Conservation (phyloP, 108 stramenopile genomes). For the Stephanodiscus minutulus region DNA sequence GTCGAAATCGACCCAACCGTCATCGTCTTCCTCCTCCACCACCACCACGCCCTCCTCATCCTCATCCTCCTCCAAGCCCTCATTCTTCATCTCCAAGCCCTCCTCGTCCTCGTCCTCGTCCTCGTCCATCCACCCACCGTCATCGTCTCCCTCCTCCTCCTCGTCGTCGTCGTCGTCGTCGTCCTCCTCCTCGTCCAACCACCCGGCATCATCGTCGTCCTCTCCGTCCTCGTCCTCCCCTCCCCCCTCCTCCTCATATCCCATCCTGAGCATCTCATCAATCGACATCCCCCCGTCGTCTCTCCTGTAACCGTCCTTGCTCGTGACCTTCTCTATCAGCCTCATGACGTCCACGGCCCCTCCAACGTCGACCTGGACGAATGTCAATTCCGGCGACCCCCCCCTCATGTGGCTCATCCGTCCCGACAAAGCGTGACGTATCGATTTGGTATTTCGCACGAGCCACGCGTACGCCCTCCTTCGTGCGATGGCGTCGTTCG, state of each 20-base stretch:
- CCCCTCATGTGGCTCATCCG: constrained; percentile 85
- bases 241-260: constrained; percentile 62
- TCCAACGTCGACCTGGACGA: constrained; percentile 88
- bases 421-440: constrained; percentile 80
- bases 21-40: constrained; percentile 19
- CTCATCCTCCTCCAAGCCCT: constrained; percentile 17
- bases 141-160: constrained; percentile 55
- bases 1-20: constrained; percentile 19
- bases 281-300: constrained; percentile 42
- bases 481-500: constrained; percentile 58
- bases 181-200: no score
- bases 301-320: constrained; percentile 59
- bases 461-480: constrained; percentile 86
- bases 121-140: background rate
- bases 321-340: constrained; percentile 80
- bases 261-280: constrained; percentile 35
- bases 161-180: constrained; percentile 46
- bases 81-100: background rate
- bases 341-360: constrained; percentile 91
- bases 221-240: constrained; percentile 36
- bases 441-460: constrained; percentile 69
- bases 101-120: constrained; percentile 13
- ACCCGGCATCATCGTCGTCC: constrained; percentile 11
- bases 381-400: constrained; percentile 69
- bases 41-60: background rate